Evolutionary conservation across 2,329 filamentous ascomycete genomes (phyloP), one percentile per base, ranked within the genome.

Genomic region (Apiospora aurea): DNA sequence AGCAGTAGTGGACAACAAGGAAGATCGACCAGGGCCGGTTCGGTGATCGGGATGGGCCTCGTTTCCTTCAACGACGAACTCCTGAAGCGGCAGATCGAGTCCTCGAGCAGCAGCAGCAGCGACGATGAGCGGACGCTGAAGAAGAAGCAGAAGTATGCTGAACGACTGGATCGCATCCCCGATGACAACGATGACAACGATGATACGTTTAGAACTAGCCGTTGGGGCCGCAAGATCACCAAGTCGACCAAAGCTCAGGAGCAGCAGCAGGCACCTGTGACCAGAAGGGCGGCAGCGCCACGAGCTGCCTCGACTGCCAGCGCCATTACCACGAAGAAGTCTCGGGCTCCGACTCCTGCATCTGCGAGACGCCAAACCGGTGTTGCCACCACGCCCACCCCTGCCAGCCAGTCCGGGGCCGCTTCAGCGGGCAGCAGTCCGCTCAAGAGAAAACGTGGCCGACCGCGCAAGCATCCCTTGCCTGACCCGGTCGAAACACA

Each of bases 41-140:
- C 21, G 10, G 57, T 18, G 5, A 11, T 41, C 10, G 57, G 57
- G 8, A 41, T 64, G 57, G 57, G 57, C 3, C 57, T 64, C 18
- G 10, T 64, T 3, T 41, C 57, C 18, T 64, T 64, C 57, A 64
- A 13, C 34, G 57, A 64, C 34, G 57, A 64, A 41, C 8, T 64
- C 34, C 29, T 64, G 10, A 34, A 64, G 34, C 34, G 34, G 57
- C 57, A 64, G 34, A 41, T 64, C 4, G 57, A 64, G 18, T 64
- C 57, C 34, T 64, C 57, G 34, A n/a, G 34, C 57, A 64, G 57
- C 34, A 61, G 29, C 29, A 41, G 57, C 57, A 64, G 57, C 57
- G 57, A 64, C 18, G 29, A 21, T 18, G 57, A 64, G 18, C 57
- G 57, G 34, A 64, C 57, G 34, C 7, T 14, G 4, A 41, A 7